phyloP scores from a whole-genome alignment of 2,329 filamentous ascomycete species.

The Calycina marina region DNA sequence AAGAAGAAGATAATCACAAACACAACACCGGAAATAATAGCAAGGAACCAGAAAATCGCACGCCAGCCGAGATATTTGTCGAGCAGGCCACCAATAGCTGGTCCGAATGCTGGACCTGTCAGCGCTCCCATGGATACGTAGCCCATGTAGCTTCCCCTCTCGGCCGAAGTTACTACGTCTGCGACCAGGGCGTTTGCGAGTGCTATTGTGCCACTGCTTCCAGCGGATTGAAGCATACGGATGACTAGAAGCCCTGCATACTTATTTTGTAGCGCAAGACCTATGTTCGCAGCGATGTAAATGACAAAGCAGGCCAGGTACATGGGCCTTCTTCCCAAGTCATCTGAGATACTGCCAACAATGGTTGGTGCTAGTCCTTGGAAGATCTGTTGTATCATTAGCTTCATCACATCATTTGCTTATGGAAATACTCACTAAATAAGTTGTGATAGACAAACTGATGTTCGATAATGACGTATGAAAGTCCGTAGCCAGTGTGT shows the following conservation, averaged over 20 bases:
- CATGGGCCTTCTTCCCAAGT: constrained; percentile 34
- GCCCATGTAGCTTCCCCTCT: constrained; percentile 45
- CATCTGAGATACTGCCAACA: constrained; percentile 38
- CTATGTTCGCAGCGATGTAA: constrained; percentile 38
- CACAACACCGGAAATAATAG: background rate
- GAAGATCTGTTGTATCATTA: constrained; percentile 27
- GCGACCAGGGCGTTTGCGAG: constrained; percentile 43
- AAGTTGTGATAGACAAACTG: constrained; percentile 6
- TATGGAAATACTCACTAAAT: background rate
- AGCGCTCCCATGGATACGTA: constrained; percentile 4
- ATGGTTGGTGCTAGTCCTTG: constrained; percentile 42
- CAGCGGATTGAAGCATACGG: constrained; percentile 39
- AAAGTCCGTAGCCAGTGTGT: constrained; percentile 7
- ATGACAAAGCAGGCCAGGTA: constrained; percentile 36
- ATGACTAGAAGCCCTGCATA: constrained; percentile 36
- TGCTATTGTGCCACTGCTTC: constrained; percentile 30
- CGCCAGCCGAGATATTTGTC: constrained; percentile 1
- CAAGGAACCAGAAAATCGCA: constrained; percentile 4
- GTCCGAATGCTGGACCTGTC: background rate
- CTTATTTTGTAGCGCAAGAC: constrained; percentile 31
- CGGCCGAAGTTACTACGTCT: constrained; percentile 44
- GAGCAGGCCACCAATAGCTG: background rate
- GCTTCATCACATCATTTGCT: no score
- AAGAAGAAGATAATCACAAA: background rate
- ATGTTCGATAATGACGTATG: constrained; percentile 5